These are phyloP conservation scores for Trichophyton simii DNA, from an alignment of 2,329 filamentous ascomycete genomes.

Conservation along the genomic window DNA sequence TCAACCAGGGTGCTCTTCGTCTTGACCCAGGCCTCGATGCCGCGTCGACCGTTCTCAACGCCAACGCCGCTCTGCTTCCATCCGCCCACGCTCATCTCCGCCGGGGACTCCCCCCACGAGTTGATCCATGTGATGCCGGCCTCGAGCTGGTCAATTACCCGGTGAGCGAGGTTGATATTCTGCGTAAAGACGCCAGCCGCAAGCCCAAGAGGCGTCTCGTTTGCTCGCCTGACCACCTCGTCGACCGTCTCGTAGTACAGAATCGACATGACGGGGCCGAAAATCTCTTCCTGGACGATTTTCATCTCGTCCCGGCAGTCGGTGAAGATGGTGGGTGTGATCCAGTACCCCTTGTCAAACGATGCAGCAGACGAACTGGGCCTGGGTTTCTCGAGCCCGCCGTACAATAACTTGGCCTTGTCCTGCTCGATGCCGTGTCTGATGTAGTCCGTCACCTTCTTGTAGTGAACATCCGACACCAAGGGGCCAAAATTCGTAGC, in stretches of 20 bases:
- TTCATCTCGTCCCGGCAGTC: constrained; percentile 73
- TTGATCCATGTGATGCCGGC: constrained; percentile 89
- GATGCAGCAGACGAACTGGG: constrained; percentile 32
- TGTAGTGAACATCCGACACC: constrained; percentile 58
- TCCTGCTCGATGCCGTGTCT: constrained; percentile 60
- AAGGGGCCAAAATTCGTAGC: constrained; percentile 74
- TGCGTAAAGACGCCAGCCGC: constrained; percentile 74
- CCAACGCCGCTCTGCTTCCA: constrained; percentile 87
- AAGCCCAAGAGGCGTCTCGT: constrained; percentile 63
- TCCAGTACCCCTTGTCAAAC: constrained; percentile 60
- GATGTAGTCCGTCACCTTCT: constrained; percentile 71
- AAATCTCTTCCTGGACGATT: constrained; percentile 72
- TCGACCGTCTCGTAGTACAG: constrained; percentile 59
- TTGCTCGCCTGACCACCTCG: constrained; percentile 59
- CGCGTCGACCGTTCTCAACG: constrained; percentile 71
- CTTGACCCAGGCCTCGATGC: constrained; percentile 67
- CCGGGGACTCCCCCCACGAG: constrained; percentile 82
- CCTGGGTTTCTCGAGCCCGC: constrained; percentile 43
- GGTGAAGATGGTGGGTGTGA: constrained; percentile 72
- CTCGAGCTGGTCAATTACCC: constrained; percentile 56
- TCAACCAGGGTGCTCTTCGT: constrained; percentile 85
- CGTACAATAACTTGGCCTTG: constrained; percentile 59
- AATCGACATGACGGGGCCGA: constrained; percentile 76
- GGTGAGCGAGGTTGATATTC: constrained; percentile 61
- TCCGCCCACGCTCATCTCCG: constrained; percentile 83